These are phyloP conservation scores for Serendipita sp. DNA, from an alignment of 768 basidiomycete species.

Conservation along the genomic window DNA sequence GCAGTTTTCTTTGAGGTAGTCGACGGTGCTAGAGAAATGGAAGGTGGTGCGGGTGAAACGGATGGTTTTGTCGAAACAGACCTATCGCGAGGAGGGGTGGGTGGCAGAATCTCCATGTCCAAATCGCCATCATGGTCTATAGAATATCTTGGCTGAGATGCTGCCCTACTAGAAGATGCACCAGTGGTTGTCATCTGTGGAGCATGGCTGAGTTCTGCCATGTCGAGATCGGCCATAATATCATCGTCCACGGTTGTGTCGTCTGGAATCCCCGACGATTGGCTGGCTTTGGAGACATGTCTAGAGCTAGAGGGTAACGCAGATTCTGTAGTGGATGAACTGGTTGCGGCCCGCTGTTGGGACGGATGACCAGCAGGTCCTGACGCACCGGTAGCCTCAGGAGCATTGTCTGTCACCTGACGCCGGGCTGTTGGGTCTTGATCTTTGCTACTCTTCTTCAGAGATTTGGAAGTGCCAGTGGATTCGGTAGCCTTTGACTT, in stretches of 20 bases:
- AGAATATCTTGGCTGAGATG: not conserved
- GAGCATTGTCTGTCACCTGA: no score
- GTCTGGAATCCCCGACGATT: not conserved
- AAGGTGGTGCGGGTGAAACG: not conserved
- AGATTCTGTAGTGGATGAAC: no score
- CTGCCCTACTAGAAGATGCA: not conserved
- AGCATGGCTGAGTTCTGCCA: not conserved
- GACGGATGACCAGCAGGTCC: no score
- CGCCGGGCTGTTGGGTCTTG: no score
- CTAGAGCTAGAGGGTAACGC: no score
- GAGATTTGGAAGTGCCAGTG: no score
- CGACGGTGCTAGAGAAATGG: no score
- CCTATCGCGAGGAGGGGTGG: not conserved
- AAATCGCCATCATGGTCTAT: not conserved
- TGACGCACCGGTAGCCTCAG: no score
- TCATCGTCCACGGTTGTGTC: conserved; percentile 1
- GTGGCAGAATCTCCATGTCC: not conserved
- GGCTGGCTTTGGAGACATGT: not conserved
- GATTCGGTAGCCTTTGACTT: no score
- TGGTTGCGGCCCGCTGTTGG: no score
- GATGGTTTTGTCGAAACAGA: not conserved
- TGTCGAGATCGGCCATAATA: not conserved
- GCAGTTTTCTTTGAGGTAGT: not conserved
- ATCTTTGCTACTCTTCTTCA: no score
- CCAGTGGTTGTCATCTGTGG: not conserved